phyloP scores from a whole-genome alignment of 2,329 filamentous ascomycete genomes.

The Fusarium torreyae region DNA sequence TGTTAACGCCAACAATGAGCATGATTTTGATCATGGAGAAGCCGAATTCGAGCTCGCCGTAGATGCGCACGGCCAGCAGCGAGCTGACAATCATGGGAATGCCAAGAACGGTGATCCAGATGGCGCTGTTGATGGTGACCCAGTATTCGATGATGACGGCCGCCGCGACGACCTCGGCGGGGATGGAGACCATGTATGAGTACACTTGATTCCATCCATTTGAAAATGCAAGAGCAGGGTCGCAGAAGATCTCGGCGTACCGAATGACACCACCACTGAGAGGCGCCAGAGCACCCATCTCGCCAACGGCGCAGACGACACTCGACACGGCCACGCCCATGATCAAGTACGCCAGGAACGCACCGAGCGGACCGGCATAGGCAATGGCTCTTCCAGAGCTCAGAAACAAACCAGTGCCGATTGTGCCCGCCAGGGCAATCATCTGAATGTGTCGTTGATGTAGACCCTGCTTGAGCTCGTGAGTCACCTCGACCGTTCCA shows the following conservation, averaged over 20 bases:
- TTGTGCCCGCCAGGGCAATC: conserved; percentile 15
- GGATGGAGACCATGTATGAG: conserved; percentile 4
- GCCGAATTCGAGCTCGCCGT: conserved; percentile 19
- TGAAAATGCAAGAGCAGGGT: conserved; percentile 6
- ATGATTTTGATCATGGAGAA: conserved; percentile 14
- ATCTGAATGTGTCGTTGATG: conserved; percentile 18
- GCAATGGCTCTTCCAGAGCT: conserved; percentile 5
- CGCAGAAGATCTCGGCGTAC: conserved; percentile 12
- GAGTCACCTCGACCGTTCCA: background rate
- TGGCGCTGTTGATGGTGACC: conserved; percentile 6
- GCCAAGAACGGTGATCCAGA: conserved; percentile 5
- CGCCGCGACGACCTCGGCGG: conserved; percentile 11
- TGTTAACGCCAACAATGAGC: conserved; percentile 16
- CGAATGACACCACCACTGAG: conserved; percentile 14
- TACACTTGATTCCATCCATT: conserved; percentile 15
- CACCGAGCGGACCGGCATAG: conserved; percentile 9
- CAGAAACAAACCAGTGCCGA: conserved; percentile 8
- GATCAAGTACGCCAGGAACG: background rate
- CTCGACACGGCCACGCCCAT: conserved; percentile 5
- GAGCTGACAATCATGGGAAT: conserved; percentile 7
- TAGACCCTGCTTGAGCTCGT: background rate
- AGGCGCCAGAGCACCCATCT: conserved; percentile 15
- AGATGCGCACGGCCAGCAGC: background rate
- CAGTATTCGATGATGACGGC: conserved; percentile 21
- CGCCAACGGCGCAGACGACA: conserved; percentile 9